A percentile compares a stretch with the other conserved stretches of the same genome.
phyloP scores from a whole-genome alignment of 2,329 filamentous ascomycete genomes.

The Colletotrichum sp. region DNA sequence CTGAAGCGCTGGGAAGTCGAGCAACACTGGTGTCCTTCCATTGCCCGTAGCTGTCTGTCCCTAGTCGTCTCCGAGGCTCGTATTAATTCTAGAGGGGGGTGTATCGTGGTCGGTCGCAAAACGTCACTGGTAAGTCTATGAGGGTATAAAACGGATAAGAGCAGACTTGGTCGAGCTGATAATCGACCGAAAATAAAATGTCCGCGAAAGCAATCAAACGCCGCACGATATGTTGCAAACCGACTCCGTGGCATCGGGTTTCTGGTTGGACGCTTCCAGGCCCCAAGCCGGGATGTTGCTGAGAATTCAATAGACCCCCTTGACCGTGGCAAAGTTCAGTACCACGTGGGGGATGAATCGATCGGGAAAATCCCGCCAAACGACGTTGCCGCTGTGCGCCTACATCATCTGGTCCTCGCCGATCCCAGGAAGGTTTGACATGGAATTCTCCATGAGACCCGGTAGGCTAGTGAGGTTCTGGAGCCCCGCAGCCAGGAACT shows the following conservation, averaged over 20 bases:
- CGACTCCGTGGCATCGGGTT: background rate
- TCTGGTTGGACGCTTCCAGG: background rate
- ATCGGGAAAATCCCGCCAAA: background rate
- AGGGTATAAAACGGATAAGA: conserved; percentile 23
- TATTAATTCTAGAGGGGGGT: conserved; percentile 12
- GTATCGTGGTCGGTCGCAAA: conserved; percentile 12
- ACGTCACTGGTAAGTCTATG: conserved; percentile 21
- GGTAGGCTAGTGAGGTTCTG: conserved; percentile 36
- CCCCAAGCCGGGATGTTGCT: background rate
- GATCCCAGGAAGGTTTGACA: conserved; percentile 43
- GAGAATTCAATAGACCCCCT: background rate
- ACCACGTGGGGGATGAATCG: background rate
- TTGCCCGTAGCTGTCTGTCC: background rate
- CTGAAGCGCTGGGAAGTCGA: background rate
- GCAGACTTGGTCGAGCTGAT: conserved; percentile 11
- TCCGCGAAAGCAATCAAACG: conserved; percentile 16
- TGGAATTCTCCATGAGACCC: conserved; percentile 24
- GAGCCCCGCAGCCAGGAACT: conserved; percentile 51
- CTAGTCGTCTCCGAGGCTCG: background rate
- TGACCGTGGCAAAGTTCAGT: background rate
- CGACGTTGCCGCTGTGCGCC: background rate
- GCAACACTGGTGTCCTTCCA: background rate
- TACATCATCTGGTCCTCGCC: conserved; percentile 46
- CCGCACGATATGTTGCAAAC: conserved; percentile 10
- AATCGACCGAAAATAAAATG: conserved; percentile 1